Evolutionary conservation across 1,284 basidiomycete genomes (phyloP), one percentile per base, ranked within the genome.

Genomic region (Sanghuangporus weigelae): DNA sequence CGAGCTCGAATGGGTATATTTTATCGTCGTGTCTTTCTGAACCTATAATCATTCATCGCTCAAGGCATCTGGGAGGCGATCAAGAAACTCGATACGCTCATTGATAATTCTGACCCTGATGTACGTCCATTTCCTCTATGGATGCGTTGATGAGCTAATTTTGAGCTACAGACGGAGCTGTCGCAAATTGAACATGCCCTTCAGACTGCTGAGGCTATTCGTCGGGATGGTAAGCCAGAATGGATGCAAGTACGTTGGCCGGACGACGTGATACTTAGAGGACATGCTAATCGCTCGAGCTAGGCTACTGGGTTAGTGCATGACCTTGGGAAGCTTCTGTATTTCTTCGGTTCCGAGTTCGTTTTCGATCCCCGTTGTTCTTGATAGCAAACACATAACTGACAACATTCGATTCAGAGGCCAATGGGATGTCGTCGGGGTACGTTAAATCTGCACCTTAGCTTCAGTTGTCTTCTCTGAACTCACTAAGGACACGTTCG

Each of bases 341-440:
- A 85, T 73, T 81, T 95, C 68, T 93, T 92, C 74, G 91, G 89
- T 12, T 89, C 89, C 3, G 79, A 91, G 60, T 60, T 12, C 35
- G 58, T 39, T 35, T 51, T 19, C 31, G 7, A 76, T 77, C 65
- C 67, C 74, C 73, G n/a, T 57, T 23, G 46, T 49, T 38, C 57
- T 58, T 36, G 55, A 11, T 38, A 21, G 44, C 7, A 36, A 38
- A 36, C 46, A 11, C n/a, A 67, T 64, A 50, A 80, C 83, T 50
- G 31, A 42, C 35, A 7, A 49, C 42, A 46, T 40, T 14, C n/a
- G 14, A 31, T 38, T 26, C 16, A 54, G 53, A 38, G 92, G 93
- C 7, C 93, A 95, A 75, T 96, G 93, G 93, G 93, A 95, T 68
- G 93, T 95, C 57, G 93, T 95, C 39, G 92, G 90, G 59, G 87